Evolutionary conservation across 2,329 filamentous ascomycete genomes (phyloP), one percentile per base, ranked within the genome.

Genomic region (Dactylellina haptotyla): DNA sequence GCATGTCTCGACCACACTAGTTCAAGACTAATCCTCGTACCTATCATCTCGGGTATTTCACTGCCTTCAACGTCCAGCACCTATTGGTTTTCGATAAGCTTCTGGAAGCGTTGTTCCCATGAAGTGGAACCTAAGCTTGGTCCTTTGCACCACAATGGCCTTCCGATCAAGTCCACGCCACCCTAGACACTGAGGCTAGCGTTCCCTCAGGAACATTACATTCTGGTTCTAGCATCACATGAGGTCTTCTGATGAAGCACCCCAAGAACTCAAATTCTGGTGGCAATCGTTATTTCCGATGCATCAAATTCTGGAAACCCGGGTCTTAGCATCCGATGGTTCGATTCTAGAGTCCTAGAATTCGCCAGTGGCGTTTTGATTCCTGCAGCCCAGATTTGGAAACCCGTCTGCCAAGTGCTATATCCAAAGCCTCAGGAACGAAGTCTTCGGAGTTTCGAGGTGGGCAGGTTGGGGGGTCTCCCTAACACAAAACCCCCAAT

Each of bases 41-140:
- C 54, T 66, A 61, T 65, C 69, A 73, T 73, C 61, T 73, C 69
- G 69, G 69, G 57, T 73, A 66, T 73, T 72, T 73, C 69, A 61
- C 69, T 73, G 66, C 69, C 69, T 61, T 37, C 59, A 51, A 45
- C 26, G 34, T 64, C 46, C 34, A 51, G 32, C 6, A 48, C 25
- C 41, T 39, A 48, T 28, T 26, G 50, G 43, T 54, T 56, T 46
- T 46, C 48, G 34, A 65, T 25, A 41, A 65, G 61, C 56, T 73
- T 73, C 61, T 66, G 61, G 69, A 73, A 73, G 43, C 18, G n/a
- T 46, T 30, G 28, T 26, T 54, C 28, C 37, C 20, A 46, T 39
- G 34, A 45, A 39, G 48, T 2, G 28, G 30, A 56, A 63, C 39
- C 51, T 56, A 23, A n/a, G n/a, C n/a, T 12, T 26, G 14, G 14